Conservation (phyloP, 2,329 filamentous ascomycete species). For the Pyricularia pennisetigena region DNA sequence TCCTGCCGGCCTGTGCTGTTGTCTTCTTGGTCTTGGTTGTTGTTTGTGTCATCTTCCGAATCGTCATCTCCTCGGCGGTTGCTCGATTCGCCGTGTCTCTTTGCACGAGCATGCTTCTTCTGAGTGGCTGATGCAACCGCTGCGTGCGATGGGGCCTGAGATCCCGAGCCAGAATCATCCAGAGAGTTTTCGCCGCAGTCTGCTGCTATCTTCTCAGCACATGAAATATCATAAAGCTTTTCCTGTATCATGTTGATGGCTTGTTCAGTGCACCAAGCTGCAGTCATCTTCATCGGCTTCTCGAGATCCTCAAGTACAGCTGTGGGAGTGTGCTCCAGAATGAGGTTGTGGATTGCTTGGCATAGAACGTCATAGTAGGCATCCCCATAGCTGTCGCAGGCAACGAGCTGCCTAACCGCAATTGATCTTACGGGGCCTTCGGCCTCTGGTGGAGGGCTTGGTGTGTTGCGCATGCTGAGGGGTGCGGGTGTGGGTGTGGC, state of each 20-base stretch:
- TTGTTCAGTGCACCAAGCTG: not conserved
- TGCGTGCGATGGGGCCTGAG: not conserved
- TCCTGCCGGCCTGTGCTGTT: not conserved
- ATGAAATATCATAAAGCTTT: not conserved
- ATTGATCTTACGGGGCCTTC: not conserved
- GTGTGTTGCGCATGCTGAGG: not conserved
- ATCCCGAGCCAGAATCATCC: not conserved
- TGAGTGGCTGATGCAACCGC: not conserved
- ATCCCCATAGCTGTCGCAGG: not conserved
- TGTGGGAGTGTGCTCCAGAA: not conserved
- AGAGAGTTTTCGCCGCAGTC: not conserved
- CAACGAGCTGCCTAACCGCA: not conserved
- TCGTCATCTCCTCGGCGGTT: not conserved
- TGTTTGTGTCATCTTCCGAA: not conserved
- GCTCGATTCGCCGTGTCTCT: not conserved
- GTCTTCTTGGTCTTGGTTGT: not conserved
- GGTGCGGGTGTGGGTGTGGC: not conserved
- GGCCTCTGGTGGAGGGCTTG: not conserved
- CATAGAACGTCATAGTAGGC: not conserved
- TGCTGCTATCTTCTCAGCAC: not conserved
- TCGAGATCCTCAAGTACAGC: conserved; percentile 1
- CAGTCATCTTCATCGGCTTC: not conserved
- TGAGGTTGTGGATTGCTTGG: not conserved
- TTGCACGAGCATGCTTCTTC: not conserved
- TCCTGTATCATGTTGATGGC: not conserved